These are phyloP conservation scores for Chalciporus piperatus DNA, from an alignment of 768 basidiomycete species.

Conservation along the genomic window DNA sequence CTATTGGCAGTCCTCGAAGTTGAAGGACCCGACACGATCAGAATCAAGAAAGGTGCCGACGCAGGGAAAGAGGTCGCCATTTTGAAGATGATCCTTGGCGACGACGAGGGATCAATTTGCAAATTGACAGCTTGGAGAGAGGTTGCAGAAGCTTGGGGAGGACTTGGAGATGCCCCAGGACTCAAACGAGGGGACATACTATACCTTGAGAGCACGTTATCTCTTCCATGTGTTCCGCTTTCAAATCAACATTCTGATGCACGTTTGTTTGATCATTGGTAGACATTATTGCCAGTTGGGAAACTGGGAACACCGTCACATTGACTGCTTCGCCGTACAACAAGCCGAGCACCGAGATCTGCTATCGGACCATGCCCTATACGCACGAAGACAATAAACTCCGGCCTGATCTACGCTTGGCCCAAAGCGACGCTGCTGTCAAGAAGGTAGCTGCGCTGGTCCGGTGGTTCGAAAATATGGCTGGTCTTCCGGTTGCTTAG, in stretches of 20 bases:
- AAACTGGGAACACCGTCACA: slow-evolving; percentile 42
- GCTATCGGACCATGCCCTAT: slow-evolving; percentile 76
- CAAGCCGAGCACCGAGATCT: slow-evolving; percentile 61
- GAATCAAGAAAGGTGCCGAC: slow-evolving; percentile 64
- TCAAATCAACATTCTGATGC: slow-evolving; percentile 16
- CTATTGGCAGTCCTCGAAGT: slow-evolving; percentile 71
- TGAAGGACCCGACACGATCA: slow-evolving; percentile 70
- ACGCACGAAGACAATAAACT: slow-evolving; percentile 54
- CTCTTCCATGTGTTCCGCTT: slow-evolving; percentile 5
- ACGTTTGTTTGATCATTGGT: slow-evolving; percentile 10
- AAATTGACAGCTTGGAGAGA: slow-evolving; percentile 81
- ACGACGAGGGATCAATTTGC: slow-evolving; percentile 65
- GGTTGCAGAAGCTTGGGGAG: slow-evolving; percentile 69
- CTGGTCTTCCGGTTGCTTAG: slow-evolving; percentile 44
- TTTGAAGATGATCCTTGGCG: slow-evolving; percentile 69
- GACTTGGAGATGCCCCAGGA: slow-evolving; percentile 36
- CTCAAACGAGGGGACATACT: slow-evolving; percentile 72
- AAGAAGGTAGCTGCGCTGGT: slow-evolving; percentile 64
- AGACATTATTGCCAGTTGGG: slow-evolving; percentile 56
- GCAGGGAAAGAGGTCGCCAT: slow-evolving; percentile 68
- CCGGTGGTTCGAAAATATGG: slow-evolving; percentile 71
- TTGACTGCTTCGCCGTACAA: slow-evolving; percentile 70
- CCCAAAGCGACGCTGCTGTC: slow-evolving; percentile 64
- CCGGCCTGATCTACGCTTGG: slow-evolving; percentile 72
- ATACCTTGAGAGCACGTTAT: slow-evolving; percentile 60